Evolutionary conservation across 176 grass and related monocot species (phyloP), one percentile per base, ranked within the genome.

Genomic region (Triticum turgidum): DNA sequence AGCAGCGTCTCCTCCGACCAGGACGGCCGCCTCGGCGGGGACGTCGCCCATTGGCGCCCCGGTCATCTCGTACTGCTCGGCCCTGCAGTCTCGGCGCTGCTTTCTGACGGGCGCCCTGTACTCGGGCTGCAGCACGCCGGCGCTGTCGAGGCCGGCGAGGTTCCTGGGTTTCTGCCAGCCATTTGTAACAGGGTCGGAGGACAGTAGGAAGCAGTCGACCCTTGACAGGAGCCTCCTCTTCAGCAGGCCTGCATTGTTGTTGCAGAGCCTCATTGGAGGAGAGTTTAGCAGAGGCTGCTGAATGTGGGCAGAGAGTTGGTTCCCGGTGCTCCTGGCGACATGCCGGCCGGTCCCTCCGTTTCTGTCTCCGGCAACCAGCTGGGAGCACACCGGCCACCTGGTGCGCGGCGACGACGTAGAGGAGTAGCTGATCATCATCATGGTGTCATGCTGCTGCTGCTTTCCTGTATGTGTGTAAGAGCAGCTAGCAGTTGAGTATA

Each of bases 11-110:
- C 89, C 95, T 42, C n/a, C n/a, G n/a, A 88, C 51, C 64, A 90
- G 59, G 70, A 92, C 76, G 0, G 54, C 80, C 8, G 86, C 81
- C 35, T 97, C 92, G 14, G 63, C 73, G 3, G 94, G 87, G 54
- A 85, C 86, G 84, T 92, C 87, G 10, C 88, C 41, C 41, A 84
- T 5, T 0, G 91, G 86, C 20, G 91, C 83, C 41, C 91, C 93
- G 2, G 89, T 58, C 39, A 92, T 93, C 82, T 90, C 95, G 86
- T 91, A 93, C 61, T 92, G 88, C 82, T 93, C 82, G 0, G 96
- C 90, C 69, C 81, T 93, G 87, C 90, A 95, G 83, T 95, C 90
- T 9, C 86, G 81, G 33, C 86, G 89, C 34, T 32, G 89, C 35
- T 32, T 93, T 84, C 76, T 93, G 37, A 72, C 56, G 2, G 88